A percentile compares a stretch with the other conserved stretches of the same genome.
phyloP scores from a whole-genome alignment of 1,284 basidiomycete genomes.

The Phaffia rhodozyma region DNA sequence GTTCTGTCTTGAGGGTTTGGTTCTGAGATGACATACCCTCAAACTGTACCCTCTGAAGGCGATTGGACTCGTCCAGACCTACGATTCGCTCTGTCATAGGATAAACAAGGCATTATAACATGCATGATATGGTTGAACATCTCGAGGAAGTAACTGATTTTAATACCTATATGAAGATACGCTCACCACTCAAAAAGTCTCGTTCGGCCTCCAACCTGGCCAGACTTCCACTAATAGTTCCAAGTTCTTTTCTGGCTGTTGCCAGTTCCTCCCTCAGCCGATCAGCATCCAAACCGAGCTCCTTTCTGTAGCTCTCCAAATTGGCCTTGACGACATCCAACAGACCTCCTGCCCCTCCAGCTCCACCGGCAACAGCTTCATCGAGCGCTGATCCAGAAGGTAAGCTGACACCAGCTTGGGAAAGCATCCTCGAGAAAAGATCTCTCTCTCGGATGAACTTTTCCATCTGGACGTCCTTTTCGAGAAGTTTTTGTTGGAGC shows the following conservation, averaged over 20 bases:
- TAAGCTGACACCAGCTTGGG: conserved; percentile 19
- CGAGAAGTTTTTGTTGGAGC: conserved; percentile 62
- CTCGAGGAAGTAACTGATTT: background rate
- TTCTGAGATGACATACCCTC: conserved; percentile 27
- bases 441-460: conserved; percentile 80
- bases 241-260: conserved; percentile 53
- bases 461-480: conserved; percentile 59
- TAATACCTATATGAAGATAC: background rate
- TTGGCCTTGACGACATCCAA: conserved; percentile 58
- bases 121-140: conserved; percentile 47
- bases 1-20: conserved; percentile 27
- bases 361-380: conserved; percentile 32
- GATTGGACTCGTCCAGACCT: conserved; percentile 30
- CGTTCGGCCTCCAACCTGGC: conserved; percentile 71
- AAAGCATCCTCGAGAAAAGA: conserved; percentile 62
- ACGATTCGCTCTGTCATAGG: conserved; percentile 31
- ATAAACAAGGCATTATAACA: background rate
- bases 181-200: conserved; percentile 56
- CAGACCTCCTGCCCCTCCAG: conserved; percentile 24
- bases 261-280: conserved; percentile 57
- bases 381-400: conserved; percentile 1
- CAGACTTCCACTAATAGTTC: conserved; percentile 51
- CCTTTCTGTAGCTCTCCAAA: conserved; percentile 63
- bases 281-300: conserved; percentile 55
- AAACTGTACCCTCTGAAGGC: conserved; percentile 32